These are phyloP conservation scores for Alliaria petiolata DNA, from an alignment of 345 rosid genomes.

Conservation along the genomic window DNA sequence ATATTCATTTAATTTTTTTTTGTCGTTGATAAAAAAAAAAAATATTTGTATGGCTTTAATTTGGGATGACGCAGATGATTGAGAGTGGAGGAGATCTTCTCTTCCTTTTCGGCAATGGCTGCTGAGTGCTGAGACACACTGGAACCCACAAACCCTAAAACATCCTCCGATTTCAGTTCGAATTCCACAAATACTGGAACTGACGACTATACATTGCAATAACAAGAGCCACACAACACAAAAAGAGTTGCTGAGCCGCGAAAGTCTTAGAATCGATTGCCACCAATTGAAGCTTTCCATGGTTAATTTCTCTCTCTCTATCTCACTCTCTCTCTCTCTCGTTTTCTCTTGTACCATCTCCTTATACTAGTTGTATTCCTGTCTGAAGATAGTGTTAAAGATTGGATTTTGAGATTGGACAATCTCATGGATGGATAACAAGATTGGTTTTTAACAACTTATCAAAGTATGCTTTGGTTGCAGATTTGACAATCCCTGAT, in stretches of 20 bases:
- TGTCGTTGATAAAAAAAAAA: too few species aligned
- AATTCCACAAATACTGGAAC: background rate
- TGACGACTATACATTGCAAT: constrained; percentile 1
- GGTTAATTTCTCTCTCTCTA: constrained; percentile 13
- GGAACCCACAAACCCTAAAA: constrained; percentile 11
- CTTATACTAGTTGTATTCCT: background rate
- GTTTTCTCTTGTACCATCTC: background rate
- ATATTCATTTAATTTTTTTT: too few species aligned
- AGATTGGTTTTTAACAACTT: background rate
- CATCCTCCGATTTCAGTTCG: background rate
- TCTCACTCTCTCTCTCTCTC: background rate
- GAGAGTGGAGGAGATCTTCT: constrained; percentile 6
- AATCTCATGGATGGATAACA: background rate
- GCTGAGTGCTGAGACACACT: constrained; percentile 3
- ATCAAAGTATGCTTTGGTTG: background rate
- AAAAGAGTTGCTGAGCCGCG: background rate
- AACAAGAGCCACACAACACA: constrained; percentile 8
- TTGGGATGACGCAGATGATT: constrained; percentile 21
- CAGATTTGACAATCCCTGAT: constrained; percentile 26
- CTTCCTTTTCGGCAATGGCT: constrained; percentile 2
- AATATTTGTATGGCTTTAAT: constrained; percentile 7
- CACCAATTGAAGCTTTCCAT: constrained; percentile 1
- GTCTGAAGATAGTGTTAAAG: background rate
- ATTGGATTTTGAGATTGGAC: background rate
- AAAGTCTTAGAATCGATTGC: background rate